These are phyloP conservation scores for Rhytidiadelphus loreus DNA, from an alignment of 225 moss, liverwort and hornwort species.

Conservation along the genomic window DNA sequence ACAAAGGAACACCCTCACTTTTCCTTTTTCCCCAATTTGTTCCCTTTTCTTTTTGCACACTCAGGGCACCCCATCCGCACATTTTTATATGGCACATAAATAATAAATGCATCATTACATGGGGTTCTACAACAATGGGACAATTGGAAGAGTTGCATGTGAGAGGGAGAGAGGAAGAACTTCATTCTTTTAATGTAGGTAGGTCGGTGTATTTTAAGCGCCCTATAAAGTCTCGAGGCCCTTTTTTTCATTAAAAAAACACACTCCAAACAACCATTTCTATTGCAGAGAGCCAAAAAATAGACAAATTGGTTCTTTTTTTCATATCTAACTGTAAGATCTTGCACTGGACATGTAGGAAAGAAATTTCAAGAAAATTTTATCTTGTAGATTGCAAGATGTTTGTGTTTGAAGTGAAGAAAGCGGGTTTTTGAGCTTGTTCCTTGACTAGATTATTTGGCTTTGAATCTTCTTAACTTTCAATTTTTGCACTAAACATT, in stretches of 20 bases:
- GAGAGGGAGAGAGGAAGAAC: no score
- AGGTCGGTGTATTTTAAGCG: neutral
- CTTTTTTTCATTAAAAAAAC: neutral
- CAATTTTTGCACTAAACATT: neutral
- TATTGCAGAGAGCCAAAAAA: neutral
- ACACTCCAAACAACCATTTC: neutral
- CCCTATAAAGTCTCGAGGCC: fast-evolving
- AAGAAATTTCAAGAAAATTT: neutral
- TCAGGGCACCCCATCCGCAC: no score
- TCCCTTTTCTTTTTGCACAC: neutral
- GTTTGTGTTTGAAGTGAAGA: no score
- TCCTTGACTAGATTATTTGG: neutral
- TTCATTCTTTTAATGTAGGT: neutral
- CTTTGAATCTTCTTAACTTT: neutral
- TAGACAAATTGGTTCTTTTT: fast-evolving
- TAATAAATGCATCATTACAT: neutral
- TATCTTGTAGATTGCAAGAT: neutral
- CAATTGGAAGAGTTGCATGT: neutral
- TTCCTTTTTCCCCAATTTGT: neutral
- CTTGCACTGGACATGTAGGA: neutral
- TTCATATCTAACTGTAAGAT: fast-evolving
- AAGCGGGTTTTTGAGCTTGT: fast-evolving
- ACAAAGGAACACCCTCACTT: no score
- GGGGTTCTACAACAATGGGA: neutral
- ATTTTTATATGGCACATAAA: no score